These are phyloP conservation scores for Neurospora sp. DNA, from an alignment of 495 filamentous ascomycete genomes.

Conservation along the genomic window DNA sequence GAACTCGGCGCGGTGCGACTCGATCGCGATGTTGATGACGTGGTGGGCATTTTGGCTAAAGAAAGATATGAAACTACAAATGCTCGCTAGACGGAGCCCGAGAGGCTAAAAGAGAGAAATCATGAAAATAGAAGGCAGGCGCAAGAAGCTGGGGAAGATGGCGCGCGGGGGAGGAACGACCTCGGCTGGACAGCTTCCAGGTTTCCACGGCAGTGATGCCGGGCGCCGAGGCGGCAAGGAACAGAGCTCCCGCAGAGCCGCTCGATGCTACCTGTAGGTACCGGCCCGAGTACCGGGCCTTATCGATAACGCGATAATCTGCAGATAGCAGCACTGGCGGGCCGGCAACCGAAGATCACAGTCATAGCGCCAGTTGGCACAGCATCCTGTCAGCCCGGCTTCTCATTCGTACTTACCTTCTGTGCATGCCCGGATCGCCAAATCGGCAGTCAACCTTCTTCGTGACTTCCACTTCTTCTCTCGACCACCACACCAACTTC, in stretches of 20 bases:
- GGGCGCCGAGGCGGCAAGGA: not conserved
- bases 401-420: not conserved
- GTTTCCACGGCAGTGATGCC: not conserved
- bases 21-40: not conserved
- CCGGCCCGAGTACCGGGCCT: not conserved
- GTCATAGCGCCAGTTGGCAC: not conserved
- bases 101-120: not conserved
- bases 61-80: not conserved
- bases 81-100: not conserved
- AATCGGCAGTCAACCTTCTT: not conserved
- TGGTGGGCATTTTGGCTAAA: not conserved
- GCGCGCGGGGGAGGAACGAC: not conserved
- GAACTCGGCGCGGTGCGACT: not conserved
- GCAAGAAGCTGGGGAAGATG: not conserved
- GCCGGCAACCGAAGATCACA: not conserved
- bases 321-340: not conserved
- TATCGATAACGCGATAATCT: not conserved
- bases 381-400: not conserved
- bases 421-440: too few relatives aligned
- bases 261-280: not conserved
- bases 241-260: not conserved
- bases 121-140: not conserved
- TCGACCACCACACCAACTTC: not conserved
- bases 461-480: not conserved
- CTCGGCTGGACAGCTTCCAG: not conserved